Base-by-base conservation (phyloP, 371 early-diverging fungal species). In the Zychaea mexicana region DNA sequence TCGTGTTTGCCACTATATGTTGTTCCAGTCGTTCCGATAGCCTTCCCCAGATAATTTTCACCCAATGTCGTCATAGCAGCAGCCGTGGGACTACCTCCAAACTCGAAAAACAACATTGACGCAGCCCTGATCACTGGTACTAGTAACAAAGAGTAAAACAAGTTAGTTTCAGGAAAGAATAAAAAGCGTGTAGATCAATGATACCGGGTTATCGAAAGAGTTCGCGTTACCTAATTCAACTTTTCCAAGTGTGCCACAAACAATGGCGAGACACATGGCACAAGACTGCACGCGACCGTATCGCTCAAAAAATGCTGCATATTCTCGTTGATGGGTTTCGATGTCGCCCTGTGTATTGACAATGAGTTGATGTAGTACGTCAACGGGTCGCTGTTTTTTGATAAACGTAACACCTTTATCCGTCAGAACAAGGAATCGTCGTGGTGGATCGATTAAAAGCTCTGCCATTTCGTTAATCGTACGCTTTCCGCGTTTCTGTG, bases 321-420 rank as follows among this genome's bases (percentile, higher is more conserved):
- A 71, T 19, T 84, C 82, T 9, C 63, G 73, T 30, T 82, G 80
- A 7, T 76, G 59, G 1, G 76, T 63, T 10, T 74, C 49, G n/a
- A 61, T 13, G 31, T 69, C 36, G 64, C 71, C 69, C 39, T 55
- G 33, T 1, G 64, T 28, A 21, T 64, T 57, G 2, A 49, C 1
- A 12, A 89, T 45, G 5, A 90, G 59, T 57, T 83, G 75, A 30
- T 84, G 73, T 12, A 93, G 67, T 24, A 86, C 75, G 60, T 94
- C 94, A 6, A 94, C 86, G 12, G 95, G 95, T 36, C 94, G 74
- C 58, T 85, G 84, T 76, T 93, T 90, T 45, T 74, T 73, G 53
- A 87, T 81, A 26, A 89, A 75, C 2, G 72, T 76, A 15, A 92
- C 65, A 0, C 87, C 90, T 10, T 81, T 75, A 64, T 89, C 92